phyloP scores from a whole-genome alignment of 306 rosid species.

The Psophocarpus tetragonolobus region DNA sequence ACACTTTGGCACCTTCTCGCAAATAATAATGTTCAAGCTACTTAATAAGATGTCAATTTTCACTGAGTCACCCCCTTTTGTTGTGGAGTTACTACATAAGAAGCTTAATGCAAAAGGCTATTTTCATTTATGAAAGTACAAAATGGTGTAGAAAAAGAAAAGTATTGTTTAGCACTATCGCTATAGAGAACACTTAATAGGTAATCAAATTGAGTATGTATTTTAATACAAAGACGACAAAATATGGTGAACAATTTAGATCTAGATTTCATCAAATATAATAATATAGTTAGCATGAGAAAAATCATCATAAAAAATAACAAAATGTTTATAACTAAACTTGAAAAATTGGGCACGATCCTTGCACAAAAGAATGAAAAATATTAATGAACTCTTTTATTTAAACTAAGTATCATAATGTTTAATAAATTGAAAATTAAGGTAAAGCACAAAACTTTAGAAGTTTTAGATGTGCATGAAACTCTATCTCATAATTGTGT shows the following conservation, averaged over 20 bases:
- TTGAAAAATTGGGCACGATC: neutral
- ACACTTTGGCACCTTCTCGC: neutral
- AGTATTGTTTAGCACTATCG: neutral
- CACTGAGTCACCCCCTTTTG: neutral
- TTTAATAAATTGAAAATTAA: neutral
- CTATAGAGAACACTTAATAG: neutral
- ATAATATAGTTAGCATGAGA: neutral
- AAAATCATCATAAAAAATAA: neutral
- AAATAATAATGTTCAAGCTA: neutral
- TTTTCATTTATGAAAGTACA: too few relatives aligned
- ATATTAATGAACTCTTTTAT: neutral
- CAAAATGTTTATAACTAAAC: neutral
- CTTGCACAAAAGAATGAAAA: neutral
- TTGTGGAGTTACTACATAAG: neutral
- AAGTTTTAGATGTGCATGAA: too few relatives aligned
- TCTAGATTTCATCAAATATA: neutral
- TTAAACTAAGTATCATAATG: neutral
- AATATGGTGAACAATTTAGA: neutral
- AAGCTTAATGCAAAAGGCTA: neutral
- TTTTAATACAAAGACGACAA: neutral
- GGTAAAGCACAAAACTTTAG: too few relatives aligned
- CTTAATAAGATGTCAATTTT: neutral
- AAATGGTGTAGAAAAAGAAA: neutral
- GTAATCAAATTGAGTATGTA: neutral
- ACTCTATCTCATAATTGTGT: too few relatives aligned